Evolutionary conservation across 192 early-diverging fungal genomes (phyloP), one percentile per base, ranked within the genome.

Genomic region (Radiomyces spectabilis): DNA sequence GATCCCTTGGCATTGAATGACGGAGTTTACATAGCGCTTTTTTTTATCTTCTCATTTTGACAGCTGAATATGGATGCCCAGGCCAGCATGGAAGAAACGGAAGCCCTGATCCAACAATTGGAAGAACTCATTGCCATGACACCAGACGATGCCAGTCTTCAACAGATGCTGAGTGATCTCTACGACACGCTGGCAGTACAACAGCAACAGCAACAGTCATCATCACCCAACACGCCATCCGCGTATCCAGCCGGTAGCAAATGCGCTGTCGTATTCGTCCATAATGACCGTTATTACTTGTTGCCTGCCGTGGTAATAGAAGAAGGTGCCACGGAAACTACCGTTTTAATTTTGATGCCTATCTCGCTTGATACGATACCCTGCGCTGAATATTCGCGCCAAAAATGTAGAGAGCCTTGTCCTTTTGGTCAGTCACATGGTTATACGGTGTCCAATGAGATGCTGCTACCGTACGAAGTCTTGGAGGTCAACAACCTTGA

Each of bases 71-170:
- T n/a, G n/a, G n/a, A n/a, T n/a, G n/a, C n/a, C n/a, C n/a, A n/a
- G n/a, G n/a, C n/a, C n/a, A 40, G 39, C 8, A 18, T 53, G 21
- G 51, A 53, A 8, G 51, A 53, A n/a, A 53, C 51, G 5, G 25
- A 53, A 4, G 22, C 12, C 3, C 39, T 53, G 51, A 53, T 53
- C 10, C 37, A 53, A 39, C 51, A 53, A 41, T 13, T 53, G 19
- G 51, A 53, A 18, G 51, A 53, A 25, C 51, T 53, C 18, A 4
- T 32, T 39, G 51, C n/a, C 19, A 4, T 30, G 9, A 26, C 51
- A 2, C 51, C 51, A 29, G 34, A 8, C 0, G 51, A 53, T 19
- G 26, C 21, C 30, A 38, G 37, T 39, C 26, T 53, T 16, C 37
- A 41, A 26, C 30, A 37, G 9, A 27, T 38, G 24, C 31, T 53